phyloP scores from a whole-genome alignment of 2,329 filamentous ascomycete species.

The Blastomyces gilchristii region DNA sequence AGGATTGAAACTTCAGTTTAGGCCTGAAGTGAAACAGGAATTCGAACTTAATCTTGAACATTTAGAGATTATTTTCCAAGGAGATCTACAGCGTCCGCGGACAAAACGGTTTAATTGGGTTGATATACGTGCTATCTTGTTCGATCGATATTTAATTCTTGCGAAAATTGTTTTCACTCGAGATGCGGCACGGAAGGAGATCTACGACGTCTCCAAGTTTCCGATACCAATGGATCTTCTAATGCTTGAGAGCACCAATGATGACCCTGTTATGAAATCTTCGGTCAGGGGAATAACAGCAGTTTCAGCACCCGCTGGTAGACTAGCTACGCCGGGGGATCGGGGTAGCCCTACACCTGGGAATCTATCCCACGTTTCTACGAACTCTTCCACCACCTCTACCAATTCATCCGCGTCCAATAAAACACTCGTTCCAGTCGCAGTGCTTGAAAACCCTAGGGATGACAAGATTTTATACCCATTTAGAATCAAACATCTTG shows the following conservation, averaged over 20 bases:
- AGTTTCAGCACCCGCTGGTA: constrained; percentile 24
- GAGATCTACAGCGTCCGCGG: constrained; percentile 80
- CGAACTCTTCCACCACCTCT: constrained; percentile 54
- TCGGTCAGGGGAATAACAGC: constrained; percentile 59
- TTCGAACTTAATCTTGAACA: constrained; percentile 86
- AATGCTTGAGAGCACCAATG: constrained; percentile 82
- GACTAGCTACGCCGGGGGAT: constrained; percentile 40
- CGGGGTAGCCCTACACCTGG: constrained; percentile 41
- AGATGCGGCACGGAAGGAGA: constrained; percentile 59
- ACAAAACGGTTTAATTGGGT: constrained; percentile 86
- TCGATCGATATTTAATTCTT: constrained; percentile 92
- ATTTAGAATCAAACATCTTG: constrained; percentile 91
- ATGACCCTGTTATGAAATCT: constrained; percentile 78
- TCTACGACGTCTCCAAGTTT: constrained; percentile 87
- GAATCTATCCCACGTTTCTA: constrained; percentile 55
- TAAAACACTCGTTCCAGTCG: constrained; percentile 39
- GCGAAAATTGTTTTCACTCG: constrained; percentile 64
- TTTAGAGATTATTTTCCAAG: constrained; percentile 79
- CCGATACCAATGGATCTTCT: constrained; percentile 95
- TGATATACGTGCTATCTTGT: constrained; percentile 84
- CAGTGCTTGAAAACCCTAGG: constrained; percentile 46
- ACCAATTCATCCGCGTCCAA: constrained; percentile 26
- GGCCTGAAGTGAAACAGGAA: constrained; percentile 72
- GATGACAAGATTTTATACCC: constrained; percentile 84
- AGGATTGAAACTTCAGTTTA: constrained; percentile 67